These are phyloP conservation scores for Thelonectria discophora DNA, from an alignment of 2,329 filamentous ascomycete species.

Conservation along the genomic window DNA sequence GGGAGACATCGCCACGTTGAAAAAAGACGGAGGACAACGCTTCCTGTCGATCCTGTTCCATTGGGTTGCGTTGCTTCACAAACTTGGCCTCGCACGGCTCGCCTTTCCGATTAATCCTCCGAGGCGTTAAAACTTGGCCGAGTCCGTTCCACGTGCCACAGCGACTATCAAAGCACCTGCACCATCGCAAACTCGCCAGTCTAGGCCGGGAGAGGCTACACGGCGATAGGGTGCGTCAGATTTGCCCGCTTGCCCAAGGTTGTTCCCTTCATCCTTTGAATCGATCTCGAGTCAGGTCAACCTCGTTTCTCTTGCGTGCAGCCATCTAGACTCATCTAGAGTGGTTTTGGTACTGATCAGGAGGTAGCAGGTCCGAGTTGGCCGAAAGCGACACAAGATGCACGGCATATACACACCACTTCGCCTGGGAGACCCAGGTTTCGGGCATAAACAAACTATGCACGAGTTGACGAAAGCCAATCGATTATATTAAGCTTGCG, in stretches of 20 bases:
- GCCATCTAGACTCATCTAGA: neutral
- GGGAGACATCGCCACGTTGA: conserved; percentile 30
- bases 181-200: conserved; percentile 6
- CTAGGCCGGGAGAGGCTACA: neutral
- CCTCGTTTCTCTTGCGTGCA: neutral
- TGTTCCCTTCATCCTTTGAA: neutral
- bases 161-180: conserved; percentile 11
- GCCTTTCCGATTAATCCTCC: conserved; percentile 15
- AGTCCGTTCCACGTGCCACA: neutral
- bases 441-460: neutral
- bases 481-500: neutral
- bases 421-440: no score
- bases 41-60: conserved; percentile 27
- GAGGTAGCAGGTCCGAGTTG: neutral
- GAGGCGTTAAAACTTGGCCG: neutral
- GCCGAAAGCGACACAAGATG: neutral
- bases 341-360: no score
- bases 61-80: conserved; percentile 29
- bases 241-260: neutral
- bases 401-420: neutral
- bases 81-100: conserved; percentile 21
- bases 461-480: neutral
- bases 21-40: conserved; percentile 21
- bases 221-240: neutral
- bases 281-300: neutral